Base-by-base conservation (phyloP, 441 rosid genomes). In the Sinapis alba region DNA sequence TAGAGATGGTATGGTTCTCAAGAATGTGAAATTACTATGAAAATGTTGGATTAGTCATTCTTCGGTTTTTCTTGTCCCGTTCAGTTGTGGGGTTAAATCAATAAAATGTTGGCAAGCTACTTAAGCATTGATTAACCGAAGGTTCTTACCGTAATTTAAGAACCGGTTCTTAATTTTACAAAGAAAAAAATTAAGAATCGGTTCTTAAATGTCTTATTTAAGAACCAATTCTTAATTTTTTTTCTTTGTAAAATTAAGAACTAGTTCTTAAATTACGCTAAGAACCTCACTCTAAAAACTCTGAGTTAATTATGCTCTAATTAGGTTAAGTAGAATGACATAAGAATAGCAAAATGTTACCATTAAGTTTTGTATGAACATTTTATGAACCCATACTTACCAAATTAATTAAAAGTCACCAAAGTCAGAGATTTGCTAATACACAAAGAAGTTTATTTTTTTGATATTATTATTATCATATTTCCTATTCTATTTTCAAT, bases 401-500 rank as follows among this genome's bases (percentile, higher is more conserved):
- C 18, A 45, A 45, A 6, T 1, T n/a, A n/a, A 3, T 38, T 45
- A 23, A 23, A 24, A 32, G 61, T 56, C 12, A 57, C 11, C 18
- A 1, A 38, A 27, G 21, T 26, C 3, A 38, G 19, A 58, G 62
- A 26, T 58, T 58, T 60, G 62, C 11, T 60, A 4, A 60, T 43
- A 1, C 27, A 21, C 28, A 23, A 50, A 26, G 62, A 26, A 58
- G 36, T 11, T 12, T 16, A 50, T 21, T 23, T 11, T 23, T 23
- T 21, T 56, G 24, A 57, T 45, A 20, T 38, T 34, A 7, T 34
- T 59, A 47, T 57, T 30, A 68, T 19, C 16, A 76, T 38, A 54
- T 20, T 41, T 62, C 60, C 65, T 76, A 54, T 9, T 20, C 27
- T 62, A 62, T 32, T 32, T 23, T 2, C 64, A 76, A 63, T 76